A percentile compares a stretch with the other conserved stretches of the same genome.
phyloP scores from a whole-genome alignment of 1,284 basidiomycete genomes.

The Fistulinella cinereoalba region DNA sequence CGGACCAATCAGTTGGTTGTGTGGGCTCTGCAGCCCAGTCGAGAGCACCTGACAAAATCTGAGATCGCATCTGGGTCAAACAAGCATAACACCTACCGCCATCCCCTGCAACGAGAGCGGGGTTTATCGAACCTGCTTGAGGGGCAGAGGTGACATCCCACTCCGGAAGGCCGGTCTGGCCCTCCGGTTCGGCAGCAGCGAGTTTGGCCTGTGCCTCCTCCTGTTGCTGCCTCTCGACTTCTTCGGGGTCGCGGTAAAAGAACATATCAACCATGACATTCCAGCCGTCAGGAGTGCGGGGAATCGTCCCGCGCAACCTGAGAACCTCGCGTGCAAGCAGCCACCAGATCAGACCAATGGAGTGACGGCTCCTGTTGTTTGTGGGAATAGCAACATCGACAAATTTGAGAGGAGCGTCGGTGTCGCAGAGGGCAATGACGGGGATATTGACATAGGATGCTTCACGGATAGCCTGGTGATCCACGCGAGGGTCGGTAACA shows the following conservation, averaged over 20 bases:
- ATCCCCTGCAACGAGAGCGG: slow-evolving; percentile 60
- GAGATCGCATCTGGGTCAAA: slow-evolving; percentile 2
- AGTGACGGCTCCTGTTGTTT: slow-evolving; percentile 98
- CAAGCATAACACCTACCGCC: slow-evolving; percentile 49
- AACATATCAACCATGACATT: slow-evolving; percentile 99
- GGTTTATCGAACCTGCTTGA: slow-evolving; percentile 70
- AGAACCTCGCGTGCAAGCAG: slow-evolving; percentile 97
- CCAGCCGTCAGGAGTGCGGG: slow-evolving; percentile 90
- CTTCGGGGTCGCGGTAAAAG: slow-evolving; percentile 99
- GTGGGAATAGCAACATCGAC: slow-evolving; percentile 98
- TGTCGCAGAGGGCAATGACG: slow-evolving; percentile 98
- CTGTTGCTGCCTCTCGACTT: slow-evolving; percentile 95
- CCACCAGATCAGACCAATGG: slow-evolving; percentile 99
- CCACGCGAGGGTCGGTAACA: slow-evolving; percentile 98
- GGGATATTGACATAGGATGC: slow-evolving; percentile 99
- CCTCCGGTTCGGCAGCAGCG: slow-evolving; percentile 57
- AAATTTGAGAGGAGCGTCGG: slow-evolving; percentile 95
- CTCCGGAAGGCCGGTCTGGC: slow-evolving; percentile 46
- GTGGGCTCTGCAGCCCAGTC: slow-evolving; percentile 81
- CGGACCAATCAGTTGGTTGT: slow-evolving; percentile 77
- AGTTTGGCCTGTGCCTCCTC: slow-evolving; percentile 87
- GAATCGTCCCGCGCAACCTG: slow-evolving; percentile 89
- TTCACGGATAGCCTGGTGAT: slow-evolving; percentile 99
- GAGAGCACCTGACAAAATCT: slow-evolving; percentile 54
- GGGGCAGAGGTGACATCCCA: slow-evolving; percentile 79